A percentile compares a stretch with the other conserved stretches of the same genome.
phyloP scores from a whole-genome alignment of 2,329 filamentous ascomycete species.

The Aspergillus chevalieri region DNA sequence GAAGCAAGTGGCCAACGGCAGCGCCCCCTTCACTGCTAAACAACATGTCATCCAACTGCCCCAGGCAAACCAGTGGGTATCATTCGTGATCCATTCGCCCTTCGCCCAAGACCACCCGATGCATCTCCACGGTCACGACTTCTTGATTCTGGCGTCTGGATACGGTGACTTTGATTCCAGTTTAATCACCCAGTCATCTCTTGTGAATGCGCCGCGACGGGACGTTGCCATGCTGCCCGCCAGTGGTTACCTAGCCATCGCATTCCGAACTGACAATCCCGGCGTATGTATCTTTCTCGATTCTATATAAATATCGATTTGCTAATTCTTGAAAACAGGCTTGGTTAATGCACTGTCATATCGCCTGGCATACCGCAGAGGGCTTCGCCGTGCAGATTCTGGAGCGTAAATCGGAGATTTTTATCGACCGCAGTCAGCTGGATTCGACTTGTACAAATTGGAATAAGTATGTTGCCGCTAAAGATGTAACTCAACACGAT shows the following conservation, averaged over 20 bases:
- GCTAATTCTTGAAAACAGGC: neutral
- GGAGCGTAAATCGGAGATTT: constrained; percentile 22
- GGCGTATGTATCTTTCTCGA: constrained; percentile 20
- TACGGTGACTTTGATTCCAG: constrained; percentile 24
- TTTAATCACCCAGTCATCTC: constrained; percentile 7
- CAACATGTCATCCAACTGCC: constrained; percentile 21
- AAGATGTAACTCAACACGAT: neutral
- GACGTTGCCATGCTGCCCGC: constrained; percentile 44
- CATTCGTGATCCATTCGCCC: constrained; percentile 20
- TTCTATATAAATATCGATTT: no score
- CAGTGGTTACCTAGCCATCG: constrained; percentile 45
- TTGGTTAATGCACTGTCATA: constrained; percentile 33
- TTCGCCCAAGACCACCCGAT: constrained; percentile 49
- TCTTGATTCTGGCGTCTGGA: constrained; percentile 58
- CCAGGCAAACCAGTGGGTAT: constrained; percentile 21
- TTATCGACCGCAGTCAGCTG: constrained; percentile 13
- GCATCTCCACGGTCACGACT: constrained; percentile 66
- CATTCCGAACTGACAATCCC: constrained; percentile 49
- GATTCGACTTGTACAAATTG: constrained; percentile 11
- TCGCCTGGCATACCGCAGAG: constrained; percentile 24
- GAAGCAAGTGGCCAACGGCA: constrained; percentile 15
- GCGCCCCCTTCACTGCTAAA: constrained; percentile 10
- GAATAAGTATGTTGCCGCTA: constrained; percentile 6
- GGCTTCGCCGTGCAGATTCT: constrained; percentile 30
- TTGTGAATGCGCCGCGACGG: constrained; percentile 43